These are phyloP conservation scores for Blastomyces emzantsi DNA, from an alignment of 2,329 filamentous ascomycete genomes.

Conservation along the genomic window DNA sequence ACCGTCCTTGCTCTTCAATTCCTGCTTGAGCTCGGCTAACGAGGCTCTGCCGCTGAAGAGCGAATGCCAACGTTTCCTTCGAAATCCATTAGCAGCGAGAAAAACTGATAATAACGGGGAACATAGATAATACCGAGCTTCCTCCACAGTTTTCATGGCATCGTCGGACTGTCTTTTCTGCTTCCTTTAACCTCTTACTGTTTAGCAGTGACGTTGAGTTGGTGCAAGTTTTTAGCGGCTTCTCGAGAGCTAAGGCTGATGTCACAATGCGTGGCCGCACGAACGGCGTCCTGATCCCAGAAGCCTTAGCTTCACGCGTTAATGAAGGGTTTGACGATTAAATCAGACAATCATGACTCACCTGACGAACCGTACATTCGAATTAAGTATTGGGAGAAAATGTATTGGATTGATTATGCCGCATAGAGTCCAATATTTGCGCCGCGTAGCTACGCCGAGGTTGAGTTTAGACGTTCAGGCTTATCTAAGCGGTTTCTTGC, in stretches of 20 bases:
- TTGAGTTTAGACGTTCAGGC: too few relatives aligned
- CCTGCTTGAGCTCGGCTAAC: conserved; percentile 54
- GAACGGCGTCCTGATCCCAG: too few relatives aligned
- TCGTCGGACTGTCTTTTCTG: conserved; percentile 12
- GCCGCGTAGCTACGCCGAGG: too few relatives aligned
- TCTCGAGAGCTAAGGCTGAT: too few relatives aligned
- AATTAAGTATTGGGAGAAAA: not conserved
- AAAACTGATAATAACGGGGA: not conserved
- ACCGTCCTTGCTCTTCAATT: conserved; percentile 51
- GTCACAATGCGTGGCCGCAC: not conserved
- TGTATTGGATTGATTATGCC: too few relatives aligned
- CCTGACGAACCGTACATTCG: not conserved
- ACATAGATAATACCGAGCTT: conserved; percentile 40
- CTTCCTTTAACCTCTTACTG: not conserved
- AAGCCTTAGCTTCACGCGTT: too few relatives aligned
- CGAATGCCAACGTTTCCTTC: conserved; percentile 58
- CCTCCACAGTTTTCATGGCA: conserved; percentile 48
- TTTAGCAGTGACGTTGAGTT: not conserved
- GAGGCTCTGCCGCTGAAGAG: conserved; percentile 47
- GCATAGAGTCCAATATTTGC: too few relatives aligned
- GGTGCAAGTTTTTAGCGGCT: not conserved
- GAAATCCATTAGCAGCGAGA: conserved; percentile 17
- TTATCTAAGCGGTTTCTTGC: too few relatives aligned
- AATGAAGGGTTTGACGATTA: not conserved
- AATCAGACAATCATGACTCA: not conserved